phyloP scores from a whole-genome alignment of 2,329 filamentous ascomycete species.

The Aphanocladium album region DNA sequence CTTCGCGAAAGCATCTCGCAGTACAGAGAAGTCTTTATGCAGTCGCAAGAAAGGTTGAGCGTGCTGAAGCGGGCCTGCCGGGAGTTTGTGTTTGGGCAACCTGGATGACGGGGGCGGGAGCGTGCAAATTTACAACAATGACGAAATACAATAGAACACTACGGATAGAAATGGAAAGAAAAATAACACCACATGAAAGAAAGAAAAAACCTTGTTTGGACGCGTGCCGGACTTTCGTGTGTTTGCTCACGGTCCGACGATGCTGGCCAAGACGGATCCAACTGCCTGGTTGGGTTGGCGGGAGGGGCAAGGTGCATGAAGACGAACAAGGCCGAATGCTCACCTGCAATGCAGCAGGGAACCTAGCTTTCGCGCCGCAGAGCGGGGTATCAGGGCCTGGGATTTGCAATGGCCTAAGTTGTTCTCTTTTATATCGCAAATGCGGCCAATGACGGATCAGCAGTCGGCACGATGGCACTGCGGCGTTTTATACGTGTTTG shows the following conservation, averaged over 20 bases:
- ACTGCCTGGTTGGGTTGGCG: neutral
- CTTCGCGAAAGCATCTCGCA: constrained; percentile 78
- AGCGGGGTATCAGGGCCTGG: constrained; percentile 2
- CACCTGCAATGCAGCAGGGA: neutral
- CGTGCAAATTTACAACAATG: neutral
- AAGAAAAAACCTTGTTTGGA: neutral
- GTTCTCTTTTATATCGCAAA: neutral
- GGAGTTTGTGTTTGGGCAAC: constrained; percentile 31
- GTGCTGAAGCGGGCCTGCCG: constrained; percentile 42
- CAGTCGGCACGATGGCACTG: neutral
- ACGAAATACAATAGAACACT: neutral
- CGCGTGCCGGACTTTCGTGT: neutral
- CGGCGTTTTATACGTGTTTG: neutral
- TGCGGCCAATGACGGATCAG: neutral
- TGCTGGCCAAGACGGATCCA: neutral
- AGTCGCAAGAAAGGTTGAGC: constrained; percentile 71
- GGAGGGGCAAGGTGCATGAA: constrained; percentile 6
- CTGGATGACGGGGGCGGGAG: neutral
- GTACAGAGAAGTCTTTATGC: constrained; percentile 80
- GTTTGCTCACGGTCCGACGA: neutral
- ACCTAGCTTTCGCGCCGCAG: neutral
- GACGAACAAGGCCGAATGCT: neutral
- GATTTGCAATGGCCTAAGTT: neutral
- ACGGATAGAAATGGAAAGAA: neutral
- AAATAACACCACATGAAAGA: neutral